Base-by-base conservation (phyloP, 768 basidiomycete species). In the Tulasnella calospora region DNA sequence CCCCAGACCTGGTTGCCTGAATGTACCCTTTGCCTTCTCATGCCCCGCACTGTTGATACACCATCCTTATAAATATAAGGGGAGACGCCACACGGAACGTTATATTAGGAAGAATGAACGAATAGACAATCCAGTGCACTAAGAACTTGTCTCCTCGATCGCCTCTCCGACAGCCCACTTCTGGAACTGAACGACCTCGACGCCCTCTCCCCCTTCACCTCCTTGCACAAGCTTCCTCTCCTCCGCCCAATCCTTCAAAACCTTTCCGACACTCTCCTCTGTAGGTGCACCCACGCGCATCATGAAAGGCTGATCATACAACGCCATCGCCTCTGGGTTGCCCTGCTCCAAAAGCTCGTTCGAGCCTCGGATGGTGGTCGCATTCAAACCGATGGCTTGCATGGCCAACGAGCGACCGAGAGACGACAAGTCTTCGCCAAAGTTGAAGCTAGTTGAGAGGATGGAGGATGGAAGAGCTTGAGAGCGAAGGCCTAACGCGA, bases 401-500 rank as follows among this genome's bases (percentile, higher is more conserved):
- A 61, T 40, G 23, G 75, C 75, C 33, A 76, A n/a, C 7, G 75
- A 67, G 47, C 75, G 61, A 67, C 61, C 61, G 61, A 67, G 61
- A 33, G 61, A 67, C 4, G 61, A 67, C 27, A 67, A 12, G 15
- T 67, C 61, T 33, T 67, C 61, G 30, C n/a, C 17, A 17, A 67
- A 67, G 61, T 67, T 67, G 61, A 67, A 67, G n/a, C 30, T 67
- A 6, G 2, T 67, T 33, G 61, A 67, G 27, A 67, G 12, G 82
- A 81, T 1, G 71, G 77, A n/a, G 82, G 84, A 67, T 15, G 23
- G 85, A 84, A 35, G 73, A 46, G 55, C 80, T 88, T 86, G 40
- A 2, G 74, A 75, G 74, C 51, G 74, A 75, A 92, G 82, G 27
- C 85, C 87, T 12, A 92, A 84, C 19, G 91, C 84, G 15, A 88